Evolutionary conservation across 495 filamentous ascomycete genomes (phyloP).

Genomic region (Xylaria palmicola): DNA sequence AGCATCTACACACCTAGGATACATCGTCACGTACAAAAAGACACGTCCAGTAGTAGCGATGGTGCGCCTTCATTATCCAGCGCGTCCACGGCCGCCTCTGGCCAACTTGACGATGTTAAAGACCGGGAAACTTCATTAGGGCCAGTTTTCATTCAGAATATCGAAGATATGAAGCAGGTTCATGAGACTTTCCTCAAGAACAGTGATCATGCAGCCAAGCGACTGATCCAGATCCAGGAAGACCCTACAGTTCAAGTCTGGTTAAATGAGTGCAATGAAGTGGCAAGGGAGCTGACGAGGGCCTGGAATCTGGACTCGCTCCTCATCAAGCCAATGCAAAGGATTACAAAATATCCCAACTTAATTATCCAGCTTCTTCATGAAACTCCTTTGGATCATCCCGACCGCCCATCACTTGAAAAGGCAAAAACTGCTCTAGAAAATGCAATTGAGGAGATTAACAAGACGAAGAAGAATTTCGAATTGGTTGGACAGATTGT

Average conservation of each 20-base stretch:
- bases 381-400: slow-evolving; percentile 75
- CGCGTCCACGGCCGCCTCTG: slow-evolving; percentile 25
- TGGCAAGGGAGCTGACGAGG: slow-evolving; percentile 81
- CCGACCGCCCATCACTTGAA: slow-evolving; percentile 69
- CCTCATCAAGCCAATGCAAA: slow-evolving; percentile 92
- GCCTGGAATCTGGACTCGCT: slow-evolving; percentile 95
- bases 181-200: slow-evolving; percentile 86
- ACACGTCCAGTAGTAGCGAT: slow-evolving; percentile 35
- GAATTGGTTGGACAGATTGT: slow-evolving; percentile 88
- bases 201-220: slow-evolving; percentile 78
- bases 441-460: slow-evolving; percentile 76
- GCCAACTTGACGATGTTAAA: slow-evolving; percentile 49
- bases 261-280: slow-evolving; percentile 86
- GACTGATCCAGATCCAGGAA: slow-evolving; percentile 68
- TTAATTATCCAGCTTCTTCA: slow-evolving; percentile 76
- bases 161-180: slow-evolving; percentile 76
- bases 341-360: slow-evolving; percentile 87
- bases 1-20: slow-evolving; percentile 64
- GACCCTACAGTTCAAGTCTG: slow-evolving; percentile 79
- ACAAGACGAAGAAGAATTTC: slow-evolving; percentile 87
- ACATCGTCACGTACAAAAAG: slow-evolving; percentile 39
- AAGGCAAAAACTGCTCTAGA: slow-evolving; percentile 63
- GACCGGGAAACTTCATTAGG: slow-evolving; percentile 78
- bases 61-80: slow-evolving; percentile 28
- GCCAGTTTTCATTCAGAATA: slow-evolving; percentile 69